Conservation (phyloP, 345 rosid species). For the Camelina sativa region DNA sequence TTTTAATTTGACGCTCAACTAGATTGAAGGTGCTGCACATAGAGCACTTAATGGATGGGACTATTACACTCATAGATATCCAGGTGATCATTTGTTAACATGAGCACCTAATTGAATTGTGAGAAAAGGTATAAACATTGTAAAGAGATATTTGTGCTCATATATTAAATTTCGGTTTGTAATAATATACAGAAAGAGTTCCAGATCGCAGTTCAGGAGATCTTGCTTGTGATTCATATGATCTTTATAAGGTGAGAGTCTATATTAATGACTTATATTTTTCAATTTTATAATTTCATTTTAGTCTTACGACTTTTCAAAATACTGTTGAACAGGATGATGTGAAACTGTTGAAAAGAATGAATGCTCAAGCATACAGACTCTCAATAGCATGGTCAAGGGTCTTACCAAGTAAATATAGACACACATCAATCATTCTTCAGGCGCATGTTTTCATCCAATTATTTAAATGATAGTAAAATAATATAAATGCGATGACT, state of each 20-base stretch:
- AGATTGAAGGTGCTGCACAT: conserved; percentile 37
- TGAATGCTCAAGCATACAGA: conserved; percentile 29
- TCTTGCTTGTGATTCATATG: conserved; percentile 32
- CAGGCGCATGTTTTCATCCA: background rate
- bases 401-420: conserved; percentile 44
- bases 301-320: conserved; percentile 40
- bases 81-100: conserved; percentile 12
- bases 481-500: background rate
- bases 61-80: conserved; percentile 34
- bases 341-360: conserved; percentile 1
- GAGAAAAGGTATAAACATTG: background rate
- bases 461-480: background rate
- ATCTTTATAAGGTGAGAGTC: conserved; percentile 30
- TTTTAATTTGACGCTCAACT: background rate
- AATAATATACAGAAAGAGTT: conserved; percentile 14
- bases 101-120: background rate
- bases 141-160: background rate
- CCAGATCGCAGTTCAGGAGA: conserved; percentile 31
- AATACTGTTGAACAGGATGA: conserved; percentile 35
- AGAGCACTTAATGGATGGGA: conserved; percentile 39
- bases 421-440: background rate
- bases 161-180: background rate
- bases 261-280: background rate
- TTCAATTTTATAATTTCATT: background rate
- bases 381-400: conserved; percentile 49